Evolutionary conservation across 2,329 filamentous ascomycete genomes (phyloP).

Genomic region (Curvularia verruculosa): DNA sequence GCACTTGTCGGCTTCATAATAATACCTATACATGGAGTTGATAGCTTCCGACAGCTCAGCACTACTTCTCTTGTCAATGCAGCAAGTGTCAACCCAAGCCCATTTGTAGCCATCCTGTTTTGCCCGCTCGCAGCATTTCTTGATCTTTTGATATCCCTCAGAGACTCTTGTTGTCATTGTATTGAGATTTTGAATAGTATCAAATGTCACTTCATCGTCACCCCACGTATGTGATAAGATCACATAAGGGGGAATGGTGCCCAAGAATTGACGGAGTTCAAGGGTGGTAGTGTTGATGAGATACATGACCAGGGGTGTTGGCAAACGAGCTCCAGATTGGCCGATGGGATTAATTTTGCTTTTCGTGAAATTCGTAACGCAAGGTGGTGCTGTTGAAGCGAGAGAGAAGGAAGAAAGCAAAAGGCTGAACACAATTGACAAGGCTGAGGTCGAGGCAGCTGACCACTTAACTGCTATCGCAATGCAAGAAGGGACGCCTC

Average conservation of each 20-base stretch:
- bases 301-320: neutral
- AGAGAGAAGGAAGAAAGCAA: neutral
- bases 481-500: neutral
- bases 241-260: neutral
- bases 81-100: neutral
- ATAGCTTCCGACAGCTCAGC: neutral
- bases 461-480: neutral
- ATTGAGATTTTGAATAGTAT: neutral
- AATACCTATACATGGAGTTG: neutral
- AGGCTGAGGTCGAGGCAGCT: neutral
- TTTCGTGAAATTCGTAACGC: too few species aligned
- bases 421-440: neutral
- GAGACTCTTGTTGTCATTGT: neutral
- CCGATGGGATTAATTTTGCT: too few species aligned
- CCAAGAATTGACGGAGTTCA: neutral
- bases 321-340: neutral
- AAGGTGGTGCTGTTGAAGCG: neutral
- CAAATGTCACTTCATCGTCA: neutral
- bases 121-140: neutral
- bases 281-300: neutral
- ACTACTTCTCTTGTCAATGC: neutral
- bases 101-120: neutral
- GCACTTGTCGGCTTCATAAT: neutral
- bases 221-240: neutral
- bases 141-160: neutral